Base-by-base conservation (phyloP, 495 filamentous ascomycete species). In the Entonaema liquescens region DNA sequence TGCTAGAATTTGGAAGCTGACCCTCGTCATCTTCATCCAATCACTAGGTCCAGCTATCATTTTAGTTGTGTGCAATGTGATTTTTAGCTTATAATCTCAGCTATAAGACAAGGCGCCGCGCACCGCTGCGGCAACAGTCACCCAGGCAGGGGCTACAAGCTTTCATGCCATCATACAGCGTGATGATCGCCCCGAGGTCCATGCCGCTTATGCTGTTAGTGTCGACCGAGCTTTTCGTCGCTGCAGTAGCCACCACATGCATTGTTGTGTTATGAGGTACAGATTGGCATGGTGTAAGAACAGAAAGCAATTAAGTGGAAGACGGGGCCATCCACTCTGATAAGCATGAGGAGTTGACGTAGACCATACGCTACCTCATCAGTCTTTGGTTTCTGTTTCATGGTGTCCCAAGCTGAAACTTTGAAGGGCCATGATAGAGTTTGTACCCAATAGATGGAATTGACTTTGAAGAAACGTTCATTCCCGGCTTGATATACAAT, bases 1-100 rank as follows among this genome's bases (percentile, higher is more conserved):
- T n/a, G n/a, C n/a, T n/a, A n/a, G n/a, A n/a, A n/a, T n/a, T n/a
- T n/a, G 35, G 35, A 38, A 38, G 35, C 9, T 84, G 76, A 76
- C 86, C 0, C 64, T 86, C 50, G 68, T 86, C 31, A 75, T 82
- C 42, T 85, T 88, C 71, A 74, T 72, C 64, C 86, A 88, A 67
- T 83, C 78, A 23, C 70, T 86, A 13, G 80, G 81, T 28, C 83
- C 81, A 8, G 81, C 85, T 29, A 66, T 87, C 9, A 79, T 81
- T 55, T 74, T 87, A 9, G 17, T n/a, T 38, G 1, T 65, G 9
- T 65, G 31, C 7, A 65, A 65, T 21, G 28, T 58, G 17, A 38
- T 58, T 49, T 56, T 65, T 2, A 49, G 52, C 36, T 47, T 65
- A n/a, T 47, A 25, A 49, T 17, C 35, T 9, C 60, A 63, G 9